Conservation (phyloP, 192 early-diverging fungal genomes). For the Rhizophagus clarus region DNA sequence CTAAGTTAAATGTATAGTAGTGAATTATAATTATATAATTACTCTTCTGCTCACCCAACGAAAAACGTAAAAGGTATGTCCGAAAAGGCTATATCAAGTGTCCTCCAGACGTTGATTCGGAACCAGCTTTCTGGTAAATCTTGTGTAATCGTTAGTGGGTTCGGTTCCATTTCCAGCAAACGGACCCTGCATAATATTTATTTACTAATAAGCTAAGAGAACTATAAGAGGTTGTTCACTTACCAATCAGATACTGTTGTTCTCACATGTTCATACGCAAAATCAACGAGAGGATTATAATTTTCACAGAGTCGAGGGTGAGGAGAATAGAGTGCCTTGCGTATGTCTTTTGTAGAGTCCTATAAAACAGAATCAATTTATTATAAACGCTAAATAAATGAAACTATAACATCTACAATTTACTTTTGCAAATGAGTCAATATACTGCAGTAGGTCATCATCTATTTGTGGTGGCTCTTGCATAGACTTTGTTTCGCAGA, state of each 20-base stretch:
- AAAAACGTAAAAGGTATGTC: neutral
- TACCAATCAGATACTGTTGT: constrained; percentile 28
- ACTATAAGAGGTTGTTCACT: no score
- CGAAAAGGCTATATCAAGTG: constrained; percentile 25
- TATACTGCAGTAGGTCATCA: neutral
- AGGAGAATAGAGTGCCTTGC: constrained; percentile 3
- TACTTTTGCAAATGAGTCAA: constrained; percentile 13
- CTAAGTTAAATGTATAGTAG: neutral
- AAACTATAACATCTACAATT: neutral
- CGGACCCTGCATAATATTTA: constrained; percentile 12
- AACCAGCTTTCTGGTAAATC: constrained; percentile 20
- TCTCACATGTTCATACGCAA: constrained; percentile 24
- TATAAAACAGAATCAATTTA: constrained; percentile 18
- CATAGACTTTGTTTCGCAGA: neutral
- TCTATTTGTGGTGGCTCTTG: constrained; percentile 19
- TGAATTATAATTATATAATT: no score
- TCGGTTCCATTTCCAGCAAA: constrained; percentile 7
- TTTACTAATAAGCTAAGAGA: no score
- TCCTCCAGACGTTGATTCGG: constrained; percentile 10
- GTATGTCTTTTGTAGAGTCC: constrained; percentile 20
- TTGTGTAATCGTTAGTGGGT: constrained; percentile 1
- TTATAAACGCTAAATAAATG: neutral
- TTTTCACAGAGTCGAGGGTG: constrained; percentile 1
- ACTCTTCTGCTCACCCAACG: constrained; percentile 10
- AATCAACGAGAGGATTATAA: constrained; percentile 17